Base-by-base conservation (phyloP, 371 early-diverging fungal species). In the Mortierella sp. region DNA sequence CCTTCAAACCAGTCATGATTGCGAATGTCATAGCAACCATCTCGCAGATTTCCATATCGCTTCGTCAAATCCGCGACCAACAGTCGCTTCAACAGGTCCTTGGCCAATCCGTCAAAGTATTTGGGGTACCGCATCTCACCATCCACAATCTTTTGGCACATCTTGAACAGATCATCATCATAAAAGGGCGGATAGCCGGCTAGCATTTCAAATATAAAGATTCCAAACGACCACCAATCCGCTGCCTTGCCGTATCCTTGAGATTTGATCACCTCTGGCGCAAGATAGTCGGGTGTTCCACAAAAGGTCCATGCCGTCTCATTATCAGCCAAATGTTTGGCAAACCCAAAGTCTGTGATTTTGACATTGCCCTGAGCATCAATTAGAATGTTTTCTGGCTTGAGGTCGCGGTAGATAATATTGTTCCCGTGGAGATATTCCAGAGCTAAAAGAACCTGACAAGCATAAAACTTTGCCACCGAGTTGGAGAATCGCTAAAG, bases 291-390 rank as follows among this genome's bases (percentile, higher is more conserved):
- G 6, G 97, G 97, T 11, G 97, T 97, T 26, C 96, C 97, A 83
- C 96, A 96, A 63, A 96, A 89, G 5, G 94, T 95, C 93, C 94
- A 93, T 22, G 94, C 95, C 26, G 90, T 89, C 83, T 91, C 92
- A 65, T 84, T 87, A 72, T 94, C 93, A 0, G 95, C 93, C 10
- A 99, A 93, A 70, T 93, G 87, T 77, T 99, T 99, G 58, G 99
- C 98, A 89, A 99, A 99, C 3, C 99, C 99, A 90, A 99, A 98
- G 86, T 99, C 99, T 1, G 98, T 97, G 68, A 99, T 95, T 86
- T 98, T 98, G 83, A 99, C 94, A 84, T 99, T 97, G 4, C 99
- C 99, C 62, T 90, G 90, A 8, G 87, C 86, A 75, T 95, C 96
- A 47, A 99, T 87, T 40, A 99, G 84, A 54, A 99, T 86, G 84